Conservation (phyloP, 768 basidiomycete species). For the Leccinum rimulosum region DNA sequence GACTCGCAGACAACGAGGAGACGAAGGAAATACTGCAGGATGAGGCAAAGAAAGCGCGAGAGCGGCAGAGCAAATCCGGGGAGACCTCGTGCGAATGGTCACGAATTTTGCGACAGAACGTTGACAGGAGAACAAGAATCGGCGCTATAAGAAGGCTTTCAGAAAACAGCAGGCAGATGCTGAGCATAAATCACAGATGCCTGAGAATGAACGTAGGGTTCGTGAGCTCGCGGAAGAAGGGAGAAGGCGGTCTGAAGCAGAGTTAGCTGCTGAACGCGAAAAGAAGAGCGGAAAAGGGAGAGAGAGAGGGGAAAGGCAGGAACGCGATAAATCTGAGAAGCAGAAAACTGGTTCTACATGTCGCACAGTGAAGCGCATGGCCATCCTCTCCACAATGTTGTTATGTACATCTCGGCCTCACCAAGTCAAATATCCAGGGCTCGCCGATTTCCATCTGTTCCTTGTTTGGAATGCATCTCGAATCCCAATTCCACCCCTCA, state of each 20-base stretch:
- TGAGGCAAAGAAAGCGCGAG: slow-evolving; percentile 40
- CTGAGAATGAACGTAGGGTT: slow-evolving; percentile 26
- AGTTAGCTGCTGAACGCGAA: slow-evolving; percentile 18
- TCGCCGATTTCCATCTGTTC: no score
- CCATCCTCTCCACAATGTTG: no score
- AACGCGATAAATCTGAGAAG: background rate
- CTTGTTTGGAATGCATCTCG: no score
- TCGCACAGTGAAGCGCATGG: slow-evolving; percentile 6
- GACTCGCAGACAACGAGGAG: slow-evolving; percentile 43
- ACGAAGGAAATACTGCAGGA: slow-evolving; percentile 40
- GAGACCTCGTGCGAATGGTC: slow-evolving; percentile 39
- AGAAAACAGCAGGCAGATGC: slow-evolving; percentile 21
- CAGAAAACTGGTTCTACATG: slow-evolving; percentile 8
- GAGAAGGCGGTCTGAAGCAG: slow-evolving; percentile 15
- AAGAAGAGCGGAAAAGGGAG: background rate
- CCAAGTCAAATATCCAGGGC: no score
- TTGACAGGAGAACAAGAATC: slow-evolving; percentile 28
- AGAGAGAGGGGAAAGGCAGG: background rate
- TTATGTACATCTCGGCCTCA: no score
- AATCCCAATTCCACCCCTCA: no score
- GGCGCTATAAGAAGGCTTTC: slow-evolving; percentile 17
- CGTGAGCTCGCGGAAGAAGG: slow-evolving; percentile 25
- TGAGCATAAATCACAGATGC: slow-evolving; percentile 14
- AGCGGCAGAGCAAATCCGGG: slow-evolving; percentile 41
- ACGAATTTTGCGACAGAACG: slow-evolving; percentile 38